Conservation (phyloP, 768 basidiomycete genomes). For the Boletus eberwhitei region DNA sequence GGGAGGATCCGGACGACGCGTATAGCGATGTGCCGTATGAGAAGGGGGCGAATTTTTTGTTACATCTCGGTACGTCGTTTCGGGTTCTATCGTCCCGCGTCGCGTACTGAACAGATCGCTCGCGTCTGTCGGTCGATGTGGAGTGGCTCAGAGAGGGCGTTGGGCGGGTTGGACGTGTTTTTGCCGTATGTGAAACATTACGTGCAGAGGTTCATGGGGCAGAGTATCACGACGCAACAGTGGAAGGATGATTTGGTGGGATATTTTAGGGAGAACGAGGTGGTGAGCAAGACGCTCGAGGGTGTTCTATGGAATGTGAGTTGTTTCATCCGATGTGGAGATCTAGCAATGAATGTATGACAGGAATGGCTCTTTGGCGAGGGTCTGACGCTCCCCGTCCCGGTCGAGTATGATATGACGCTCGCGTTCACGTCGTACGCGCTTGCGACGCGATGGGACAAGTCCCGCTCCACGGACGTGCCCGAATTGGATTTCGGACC, state of each 20-base stretch:
- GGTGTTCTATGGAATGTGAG: slow-evolving; percentile 76
- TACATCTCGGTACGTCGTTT: slow-evolving; percentile 63
- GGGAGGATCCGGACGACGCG: slow-evolving; percentile 78
- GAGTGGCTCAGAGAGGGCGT: slow-evolving; percentile 3
- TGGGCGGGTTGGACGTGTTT: slow-evolving; percentile 53
- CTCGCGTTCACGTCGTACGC: slow-evolving; percentile 67
- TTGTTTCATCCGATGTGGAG: background rate
- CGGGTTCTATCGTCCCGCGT: too few species aligned
- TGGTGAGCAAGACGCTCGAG: slow-evolving; percentile 57
- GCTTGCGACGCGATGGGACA: slow-evolving; percentile 74
- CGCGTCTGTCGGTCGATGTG: background rate
- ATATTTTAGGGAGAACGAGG: slow-evolving; percentile 61
- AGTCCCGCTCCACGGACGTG: slow-evolving; percentile 49
- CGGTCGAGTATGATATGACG: slow-evolving; percentile 71
- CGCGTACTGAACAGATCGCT: background rate
- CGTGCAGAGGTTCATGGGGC: slow-evolving; percentile 74
- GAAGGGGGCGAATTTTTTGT: slow-evolving; percentile 84
- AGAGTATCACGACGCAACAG: slow-evolving; percentile 77
- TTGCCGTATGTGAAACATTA: slow-evolving; percentile 83
- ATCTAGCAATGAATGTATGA: background rate
- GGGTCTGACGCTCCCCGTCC: slow-evolving; percentile 67
- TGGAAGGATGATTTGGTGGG: slow-evolving; percentile 80
- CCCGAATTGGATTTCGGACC: slow-evolving; percentile 51
- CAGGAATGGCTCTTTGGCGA: slow-evolving; percentile 84
- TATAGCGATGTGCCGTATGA: slow-evolving; percentile 78